Conservation (phyloP, 176 grass and related monocot species). For the Oryza glaberrima region DNA sequence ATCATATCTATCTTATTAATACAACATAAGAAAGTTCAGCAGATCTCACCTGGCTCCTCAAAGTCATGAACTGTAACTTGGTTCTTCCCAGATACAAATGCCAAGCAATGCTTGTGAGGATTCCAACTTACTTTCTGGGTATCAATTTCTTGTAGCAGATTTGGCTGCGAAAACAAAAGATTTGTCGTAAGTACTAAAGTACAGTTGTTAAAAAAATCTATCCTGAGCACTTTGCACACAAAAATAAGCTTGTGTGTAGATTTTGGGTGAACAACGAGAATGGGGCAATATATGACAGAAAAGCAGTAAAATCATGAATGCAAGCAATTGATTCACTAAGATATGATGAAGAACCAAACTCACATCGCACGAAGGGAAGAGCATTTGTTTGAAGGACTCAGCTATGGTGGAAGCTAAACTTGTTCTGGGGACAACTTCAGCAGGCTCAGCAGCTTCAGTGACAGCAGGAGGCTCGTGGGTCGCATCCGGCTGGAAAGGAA, state of each 20-base stretch:
- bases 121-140: slow-evolving; percentile 83
- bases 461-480: slow-evolving; percentile 40
- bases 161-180: slow-evolving; percentile 64
- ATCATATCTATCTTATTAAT: neutral
- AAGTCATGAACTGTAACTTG: slow-evolving; percentile 79
- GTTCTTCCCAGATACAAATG: slow-evolving; percentile 78
- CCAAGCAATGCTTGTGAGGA: slow-evolving; percentile 79
- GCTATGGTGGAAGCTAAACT: slow-evolving; percentile 38
- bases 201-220: neutral
- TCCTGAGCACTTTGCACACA: neutral
- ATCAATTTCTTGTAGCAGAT: slow-evolving; percentile 66
- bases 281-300: neutral
- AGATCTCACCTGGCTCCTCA: slow-evolving; percentile 75
- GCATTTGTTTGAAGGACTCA: slow-evolving; percentile 64
- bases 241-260: neutral
- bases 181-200: neutral
- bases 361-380: slow-evolving; percentile 64
- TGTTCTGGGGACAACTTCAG: slow-evolving; percentile 11
- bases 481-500: slow-evolving; percentile 73
- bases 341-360: slow-evolving; percentile 28
- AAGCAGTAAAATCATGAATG: slow-evolving; percentile 1
- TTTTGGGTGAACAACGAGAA: neutral
- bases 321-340: neutral
- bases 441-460: slow-evolving; percentile 35
- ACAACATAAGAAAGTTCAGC: slow-evolving; percentile 25